Base-by-base conservation (phyloP, 768 basidiomycete species). In the Tephrocybe sp. region DNA sequence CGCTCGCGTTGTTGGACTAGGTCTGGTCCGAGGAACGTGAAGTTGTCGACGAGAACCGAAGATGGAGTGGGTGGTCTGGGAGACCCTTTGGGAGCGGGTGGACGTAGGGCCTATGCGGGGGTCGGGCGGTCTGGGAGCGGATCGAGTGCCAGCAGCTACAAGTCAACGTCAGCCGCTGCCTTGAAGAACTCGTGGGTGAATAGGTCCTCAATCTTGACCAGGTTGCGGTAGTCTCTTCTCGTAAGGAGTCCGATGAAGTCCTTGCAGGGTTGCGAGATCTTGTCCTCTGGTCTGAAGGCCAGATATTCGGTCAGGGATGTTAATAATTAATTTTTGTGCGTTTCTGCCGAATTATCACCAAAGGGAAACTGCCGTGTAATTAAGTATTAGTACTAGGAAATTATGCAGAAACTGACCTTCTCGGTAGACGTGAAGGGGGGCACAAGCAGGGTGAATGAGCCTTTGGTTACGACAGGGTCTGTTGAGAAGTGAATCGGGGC, bases 101-200 rank as follows among this genome's bases (percentile, higher is more conserved):
- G 0, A 30, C 43, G 8, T 19, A 41, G 10, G 49, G 54, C 19
- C 51, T 55, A 39, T 44, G 51, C 0, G 49, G 54, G 14, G 49
- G 39, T 3, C 16, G n/a, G 0, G 26, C 13, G 5, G 26, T 33
- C 34, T 52, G 55, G 9, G 30, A 31, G 6, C 38, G 16, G 1
- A 52, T 22, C 2, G 23, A 12, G 7, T 49, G 43, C 55, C 55
- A 56, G 0, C 16, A 10, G 0, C 55, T 56, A 19, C 13, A 9
- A 14, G 20, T n/a, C 20, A 3, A 17, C 14, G 9, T 38, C 14
- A 4, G 17, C 23, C 10, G 10, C 5, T 9, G 40, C 40, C 1
- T 19, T 17, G 13, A 58, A 55, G 39, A 48, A 58, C 1, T 50
- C 39, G n/a, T 58, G 57, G 0, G 13, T 5, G 39, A 55, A 46